phyloP scores from a whole-genome alignment of 2,329 filamentous ascomycete species.

The Colletotrichum chrysophilum region DNA sequence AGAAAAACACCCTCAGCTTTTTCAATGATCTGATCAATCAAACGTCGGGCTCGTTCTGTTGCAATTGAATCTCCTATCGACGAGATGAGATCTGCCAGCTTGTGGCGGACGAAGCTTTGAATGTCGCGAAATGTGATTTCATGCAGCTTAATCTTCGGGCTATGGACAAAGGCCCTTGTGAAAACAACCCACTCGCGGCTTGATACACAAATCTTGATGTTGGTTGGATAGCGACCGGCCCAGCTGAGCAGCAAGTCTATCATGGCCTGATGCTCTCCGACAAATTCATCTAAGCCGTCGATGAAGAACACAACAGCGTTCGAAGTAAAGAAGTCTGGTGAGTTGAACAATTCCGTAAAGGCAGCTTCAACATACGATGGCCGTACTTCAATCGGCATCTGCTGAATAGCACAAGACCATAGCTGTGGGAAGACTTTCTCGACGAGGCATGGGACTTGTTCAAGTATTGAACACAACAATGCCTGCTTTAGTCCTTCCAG shows the following conservation, averaged over 20 bases:
- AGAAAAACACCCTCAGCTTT: background rate
- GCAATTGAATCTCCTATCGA: background rate
- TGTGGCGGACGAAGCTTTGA: background rate
- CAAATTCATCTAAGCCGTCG: slow-evolving; percentile 4
- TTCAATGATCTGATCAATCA: background rate
- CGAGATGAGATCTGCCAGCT: background rate
- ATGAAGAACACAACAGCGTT: background rate
- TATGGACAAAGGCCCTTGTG: background rate
- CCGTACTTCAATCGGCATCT: background rate
- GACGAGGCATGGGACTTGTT: background rate
- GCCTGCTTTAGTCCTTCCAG: background rate
- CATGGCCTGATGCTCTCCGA: background rate
- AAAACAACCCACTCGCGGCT: background rate
- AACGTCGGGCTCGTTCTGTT: fast-evolving
- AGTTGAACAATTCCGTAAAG: background rate
- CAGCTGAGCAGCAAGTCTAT: background rate
- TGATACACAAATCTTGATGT: background rate
- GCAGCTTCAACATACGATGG: background rate
- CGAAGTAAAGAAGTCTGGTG: background rate
- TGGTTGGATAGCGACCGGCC: background rate
- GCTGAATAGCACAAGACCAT: background rate
- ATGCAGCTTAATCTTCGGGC: background rate
- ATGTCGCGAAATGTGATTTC: background rate
- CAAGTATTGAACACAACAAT: background rate
- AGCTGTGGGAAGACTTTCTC: background rate